Base-by-base conservation (phyloP, 495 filamentous ascomycete genomes). In the Bryoglossum gracile region DNA sequence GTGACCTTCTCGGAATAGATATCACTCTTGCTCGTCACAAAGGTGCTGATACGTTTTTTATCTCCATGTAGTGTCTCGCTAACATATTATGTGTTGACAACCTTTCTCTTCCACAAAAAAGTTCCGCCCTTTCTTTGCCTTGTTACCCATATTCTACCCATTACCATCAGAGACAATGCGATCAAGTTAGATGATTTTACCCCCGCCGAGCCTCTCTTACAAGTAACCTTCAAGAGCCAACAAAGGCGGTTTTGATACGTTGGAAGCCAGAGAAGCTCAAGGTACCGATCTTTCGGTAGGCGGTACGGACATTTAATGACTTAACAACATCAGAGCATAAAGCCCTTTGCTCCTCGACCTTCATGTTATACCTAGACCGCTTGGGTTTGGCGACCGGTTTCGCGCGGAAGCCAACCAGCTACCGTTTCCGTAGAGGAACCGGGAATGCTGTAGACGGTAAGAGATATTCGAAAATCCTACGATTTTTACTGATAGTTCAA, bases 11-110 rank as follows among this genome's bases (percentile, higher is more conserved):
- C 21, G 22, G 14, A 40, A 50, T 62, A 45, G 44, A 38, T n/a
- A 55, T 64, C 25, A 54, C 43, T 33, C 39, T 64, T 10, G 26
- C 35, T 6, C 42, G 62, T 50, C 43, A 62, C 35, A 62, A 63
- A 54, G 61, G 61, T 16, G 39, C 39, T 17, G 59, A 62, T 38
- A 54, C 50, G 14, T 62, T n/a, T 59, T 36, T 24, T 28, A 13
- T 34, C 38, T 50, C 18, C 34, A 30, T 3, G 23, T 14, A 17
- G 30, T 21, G 18, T 32, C 37, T 28, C 14, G 17, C 24, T 45
- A 43, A 44, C 38, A 33, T 28, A 16, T 24, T 14, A 37, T 50
- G 10, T 37, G 52, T 36, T 13, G n/a, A 55, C 48, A 13, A 50
- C 38, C 23, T 55, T 53, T 25, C 33, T 51, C 21, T 51, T 55